Percentiles rank a stretch among this genome's conserved stretches.
phyloP scores from a whole-genome alignment of 2,329 filamentous ascomycete genomes.

The Westerdykella sp. region DNA sequence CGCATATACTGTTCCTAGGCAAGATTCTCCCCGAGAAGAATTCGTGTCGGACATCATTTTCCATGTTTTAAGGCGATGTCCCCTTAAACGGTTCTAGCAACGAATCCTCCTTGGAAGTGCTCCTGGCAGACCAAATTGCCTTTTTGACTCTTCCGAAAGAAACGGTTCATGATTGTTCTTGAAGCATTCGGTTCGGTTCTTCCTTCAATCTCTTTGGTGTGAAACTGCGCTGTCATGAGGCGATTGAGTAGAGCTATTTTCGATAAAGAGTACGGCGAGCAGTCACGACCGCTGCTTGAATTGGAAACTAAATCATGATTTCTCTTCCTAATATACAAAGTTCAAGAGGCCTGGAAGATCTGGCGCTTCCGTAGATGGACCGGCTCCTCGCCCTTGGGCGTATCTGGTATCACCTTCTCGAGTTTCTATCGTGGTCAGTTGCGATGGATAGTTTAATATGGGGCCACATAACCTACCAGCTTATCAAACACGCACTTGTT shows the following conservation, averaged over 20 bases:
- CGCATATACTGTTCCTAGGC: too few relatives aligned
- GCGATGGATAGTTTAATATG: neutral
- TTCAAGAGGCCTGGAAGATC: constrained; percentile 34
- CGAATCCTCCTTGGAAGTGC: too few relatives aligned
- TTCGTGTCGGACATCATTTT: too few relatives aligned
- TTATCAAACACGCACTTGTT: constrained; percentile 97
- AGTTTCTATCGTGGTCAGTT: constrained; percentile 35
- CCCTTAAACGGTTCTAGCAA: too few relatives aligned
- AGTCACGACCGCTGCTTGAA: neutral
- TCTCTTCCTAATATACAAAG: constrained; percentile 27
- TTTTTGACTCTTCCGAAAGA: too few relatives aligned
- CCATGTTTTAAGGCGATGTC: too few relatives aligned
- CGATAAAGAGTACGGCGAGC: neutral
- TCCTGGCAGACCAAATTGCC: too few relatives aligned
- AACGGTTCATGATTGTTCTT: neutral
- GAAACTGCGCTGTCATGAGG: neutral
- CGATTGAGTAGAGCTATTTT: too few relatives aligned
- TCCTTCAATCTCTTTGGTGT: neutral
- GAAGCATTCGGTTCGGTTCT: neutral
- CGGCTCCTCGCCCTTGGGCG: constrained; percentile 44
- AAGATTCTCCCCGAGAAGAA: too few relatives aligned
- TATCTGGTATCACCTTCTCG: constrained; percentile 48
- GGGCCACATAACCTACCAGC: constrained; percentile 59
- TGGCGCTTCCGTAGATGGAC: constrained; percentile 46
- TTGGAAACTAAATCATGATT: constrained; percentile 6